Base-by-base conservation (phyloP, 495 filamentous ascomycete genomes). In the Schizothecium vesticola region DNA sequence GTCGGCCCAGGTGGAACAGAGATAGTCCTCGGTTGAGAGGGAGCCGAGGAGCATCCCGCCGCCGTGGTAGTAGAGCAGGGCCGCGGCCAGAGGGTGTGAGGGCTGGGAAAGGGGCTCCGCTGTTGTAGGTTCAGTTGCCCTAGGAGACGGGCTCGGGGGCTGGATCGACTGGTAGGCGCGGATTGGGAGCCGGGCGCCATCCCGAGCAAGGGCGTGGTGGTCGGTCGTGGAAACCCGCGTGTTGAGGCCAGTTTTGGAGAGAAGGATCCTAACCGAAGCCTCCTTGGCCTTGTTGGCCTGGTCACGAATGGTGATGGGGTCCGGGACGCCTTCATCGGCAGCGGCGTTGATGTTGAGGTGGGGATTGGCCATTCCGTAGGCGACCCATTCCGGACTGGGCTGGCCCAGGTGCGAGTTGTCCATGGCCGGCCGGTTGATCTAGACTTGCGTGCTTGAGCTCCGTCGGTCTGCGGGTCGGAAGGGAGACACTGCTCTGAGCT, bases 41-140 rank as follows among this genome's bases (percentile, higher is more conserved):
- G 74, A 78, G 26, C 84, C 84, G 29, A 81, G 78, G n/a, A 85
- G 63, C 51, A 79, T 85, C 1, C 84, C 85, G 13, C 85, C 84
- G 11, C 84, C 84, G 70, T 86, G 84, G 43, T 82, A 75, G 69
- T 85, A 79, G 33, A 86, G 67, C 62, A 82, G 83, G 36, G 36
- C 36, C 9, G 16, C 43, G 6, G 19, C 43, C 11, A 10, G 31
- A 13, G 31, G 3, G 11, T 36, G 31, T 36, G 31, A 13, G 11
- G 31, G 11, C 0, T 36, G 1, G 43, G 19, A 51, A 51, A 51
- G 43, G 43, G 43, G 43, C 0, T 51, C 16, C 1, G 43, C 19
- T 61, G 29, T 12, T 16, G 60, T 9, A 5, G 11, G 12, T 2
- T n/a, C 25, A 3, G 16, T 28, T 31, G 19, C n/a, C 8, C 26